Conservation (phyloP, 306 rosid genomes). For the Gastrolobium villosum region DNA sequence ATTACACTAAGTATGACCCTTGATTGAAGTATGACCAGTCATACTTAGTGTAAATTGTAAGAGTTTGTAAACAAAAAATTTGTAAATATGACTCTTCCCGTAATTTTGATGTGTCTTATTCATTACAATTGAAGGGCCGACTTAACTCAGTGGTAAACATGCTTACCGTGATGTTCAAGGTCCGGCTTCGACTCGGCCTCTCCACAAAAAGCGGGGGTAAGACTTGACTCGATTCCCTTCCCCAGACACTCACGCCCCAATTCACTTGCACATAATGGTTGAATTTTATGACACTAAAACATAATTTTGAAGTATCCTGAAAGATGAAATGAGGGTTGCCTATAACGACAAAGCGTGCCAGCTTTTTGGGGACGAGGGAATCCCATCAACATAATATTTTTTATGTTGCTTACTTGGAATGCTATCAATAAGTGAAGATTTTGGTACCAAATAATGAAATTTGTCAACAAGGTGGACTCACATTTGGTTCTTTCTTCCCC, state of each 20-base stretch:
- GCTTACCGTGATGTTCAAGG: too few species aligned
- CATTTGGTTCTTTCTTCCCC: constrained; percentile 43
- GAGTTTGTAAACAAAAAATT: too few species aligned
- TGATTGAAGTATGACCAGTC: too few species aligned
- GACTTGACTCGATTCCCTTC: too few species aligned
- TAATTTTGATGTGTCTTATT: constrained; percentile 23
- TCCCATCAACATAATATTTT: background rate
- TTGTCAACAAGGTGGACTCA: constrained; percentile 53
- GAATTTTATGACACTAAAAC: constrained; percentile 38
- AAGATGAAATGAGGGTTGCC: constrained; percentile 52
- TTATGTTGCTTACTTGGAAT: constrained; percentile 29
- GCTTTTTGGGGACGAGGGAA: constrained; percentile 53
- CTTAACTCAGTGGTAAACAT: too few species aligned
- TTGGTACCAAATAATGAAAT: constrained; percentile 31
- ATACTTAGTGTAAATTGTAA: too few species aligned
- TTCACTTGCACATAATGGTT: constrained; percentile 17
- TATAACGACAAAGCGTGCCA: constrained; percentile 72
- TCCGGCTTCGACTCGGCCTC: too few species aligned
- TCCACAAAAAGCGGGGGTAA: too few species aligned
- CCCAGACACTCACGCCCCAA: too few species aligned
- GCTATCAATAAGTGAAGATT: constrained; percentile 46
- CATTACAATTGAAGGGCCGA: too few species aligned
- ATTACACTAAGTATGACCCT: too few species aligned
- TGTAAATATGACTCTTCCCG: too few species aligned
- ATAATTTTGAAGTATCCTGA: constrained; percentile 9